Percentiles rank a stretch among this genome's conserved stretches.
These are phyloP conservation scores for Colletotrichum aenigma DNA, from an alignment of 2,329 filamentous ascomycete genomes.

Conservation along the genomic window DNA sequence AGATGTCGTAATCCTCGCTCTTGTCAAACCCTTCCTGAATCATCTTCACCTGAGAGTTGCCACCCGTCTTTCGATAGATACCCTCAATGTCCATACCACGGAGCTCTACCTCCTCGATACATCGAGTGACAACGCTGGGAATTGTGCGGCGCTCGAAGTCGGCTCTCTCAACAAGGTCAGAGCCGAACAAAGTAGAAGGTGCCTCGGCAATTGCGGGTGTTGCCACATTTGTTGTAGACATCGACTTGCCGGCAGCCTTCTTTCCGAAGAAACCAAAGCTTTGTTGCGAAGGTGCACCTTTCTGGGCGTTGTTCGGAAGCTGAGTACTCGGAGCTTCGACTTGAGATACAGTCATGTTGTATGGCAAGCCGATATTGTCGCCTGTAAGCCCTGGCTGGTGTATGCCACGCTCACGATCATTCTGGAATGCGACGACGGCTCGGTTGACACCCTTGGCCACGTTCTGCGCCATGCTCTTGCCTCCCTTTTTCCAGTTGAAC, in stretches of 20 bases:
- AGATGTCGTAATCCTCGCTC: constrained; percentile 86
- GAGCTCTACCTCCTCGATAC: constrained; percentile 94
- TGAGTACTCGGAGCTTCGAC: constrained; percentile 40
- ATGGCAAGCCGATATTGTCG: constrained; percentile 72
- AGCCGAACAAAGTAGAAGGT: constrained; percentile 77
- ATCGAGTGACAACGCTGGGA: constrained; percentile 87
- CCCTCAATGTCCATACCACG: constrained; percentile 97
- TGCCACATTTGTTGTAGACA: constrained; percentile 46
- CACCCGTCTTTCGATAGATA: constrained; percentile 97
- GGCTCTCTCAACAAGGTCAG: constrained; percentile 83
- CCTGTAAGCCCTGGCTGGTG: constrained; percentile 56
- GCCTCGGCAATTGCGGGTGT: constrained; percentile 51
- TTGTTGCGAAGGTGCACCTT: neutral
- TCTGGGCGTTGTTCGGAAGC: neutral
- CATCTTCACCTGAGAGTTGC: constrained; percentile 85
- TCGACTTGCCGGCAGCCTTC: constrained; percentile 55
- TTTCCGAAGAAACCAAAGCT: constrained; percentile 77
- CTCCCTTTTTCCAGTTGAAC: constrained; percentile 98
- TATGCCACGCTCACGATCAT: constrained; percentile 59
- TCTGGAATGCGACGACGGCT: constrained; percentile 77
- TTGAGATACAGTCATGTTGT: constrained; percentile 68
- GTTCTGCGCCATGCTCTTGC: constrained; percentile 91
- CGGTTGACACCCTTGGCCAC: constrained; percentile 94
- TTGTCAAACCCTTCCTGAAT: constrained; percentile 93
- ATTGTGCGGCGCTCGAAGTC: constrained; percentile 90